phyloP scores from a whole-genome alignment of 2,329 filamentous ascomycete genomes.

The Westerdykella aurantiaca region DNA sequence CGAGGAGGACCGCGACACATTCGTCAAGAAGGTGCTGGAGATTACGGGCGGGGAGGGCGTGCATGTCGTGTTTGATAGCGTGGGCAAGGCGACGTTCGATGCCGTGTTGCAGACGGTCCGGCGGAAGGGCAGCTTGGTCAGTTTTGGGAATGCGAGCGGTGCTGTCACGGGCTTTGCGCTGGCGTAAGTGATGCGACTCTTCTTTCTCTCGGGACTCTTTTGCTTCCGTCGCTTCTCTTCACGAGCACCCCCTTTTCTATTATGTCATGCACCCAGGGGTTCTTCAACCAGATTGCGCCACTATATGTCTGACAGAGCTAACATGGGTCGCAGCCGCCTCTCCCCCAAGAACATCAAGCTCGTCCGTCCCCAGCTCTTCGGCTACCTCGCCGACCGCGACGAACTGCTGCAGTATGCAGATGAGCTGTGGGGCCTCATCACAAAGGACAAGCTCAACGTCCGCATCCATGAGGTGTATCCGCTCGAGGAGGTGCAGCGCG shows the following conservation, averaged over 20 bases:
- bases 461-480: conserved; percentile 72
- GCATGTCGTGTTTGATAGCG: conserved; percentile 76
- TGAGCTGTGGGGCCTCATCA: conserved; percentile 68
- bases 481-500: conserved; percentile 63
- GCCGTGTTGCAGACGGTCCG: conserved; percentile 66
- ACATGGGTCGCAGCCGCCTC: conserved; percentile 42
- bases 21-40: conserved; percentile 52
- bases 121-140: conserved; percentile 69
- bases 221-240: neutral
- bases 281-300: neutral
- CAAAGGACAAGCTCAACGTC: conserved; percentile 63
- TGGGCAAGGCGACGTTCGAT: conserved; percentile 82
- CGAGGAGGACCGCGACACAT: conserved; percentile 43
- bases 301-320: neutral
- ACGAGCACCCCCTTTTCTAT: neutral
- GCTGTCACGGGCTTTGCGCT: conserved; percentile 65
- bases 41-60: conserved; percentile 69
- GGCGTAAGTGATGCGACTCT: conserved; percentile 48
- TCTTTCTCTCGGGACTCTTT: neutral
- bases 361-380: conserved; percentile 66
- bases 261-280: too few species aligned
- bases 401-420: conserved; percentile 65
- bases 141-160: conserved; percentile 78
- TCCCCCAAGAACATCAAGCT: conserved; percentile 71
- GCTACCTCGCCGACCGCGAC: conserved; percentile 54